Conservation (phyloP, 139 green algal species). For the Eudorina sp. region DNA sequence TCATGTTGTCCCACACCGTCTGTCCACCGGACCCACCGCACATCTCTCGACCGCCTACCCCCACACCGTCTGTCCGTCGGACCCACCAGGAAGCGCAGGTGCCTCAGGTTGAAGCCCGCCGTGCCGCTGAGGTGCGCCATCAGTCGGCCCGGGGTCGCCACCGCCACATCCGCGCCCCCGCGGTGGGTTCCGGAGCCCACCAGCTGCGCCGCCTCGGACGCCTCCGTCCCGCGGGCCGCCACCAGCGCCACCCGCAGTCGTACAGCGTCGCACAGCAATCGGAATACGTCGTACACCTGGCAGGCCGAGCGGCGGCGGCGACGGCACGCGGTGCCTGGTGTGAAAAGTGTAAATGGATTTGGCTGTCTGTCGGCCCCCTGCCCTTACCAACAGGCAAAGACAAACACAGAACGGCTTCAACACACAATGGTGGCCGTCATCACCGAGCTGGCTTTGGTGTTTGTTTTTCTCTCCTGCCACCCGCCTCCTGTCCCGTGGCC, state of each 20-base stretch:
- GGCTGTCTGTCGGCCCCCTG: too few relatives aligned
- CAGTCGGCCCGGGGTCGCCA: conserved; percentile 87
- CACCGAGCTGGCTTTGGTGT: too few relatives aligned
- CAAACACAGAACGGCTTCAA: too few relatives aligned
- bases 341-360: too few relatives aligned
- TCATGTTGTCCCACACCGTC: too few relatives aligned
- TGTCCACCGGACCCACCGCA: too few relatives aligned
- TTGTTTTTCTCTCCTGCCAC: too few relatives aligned
- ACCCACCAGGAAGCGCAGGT: conserved; percentile 78
- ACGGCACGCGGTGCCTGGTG: neutral
- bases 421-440: too few relatives aligned
- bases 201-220: conserved; percentile 64
- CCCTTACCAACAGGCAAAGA: too few relatives aligned
- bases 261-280: conserved; percentile 64
- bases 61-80: neutral
- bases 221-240: conserved; percentile 61
- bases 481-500: too few relatives aligned
- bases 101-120: conserved; percentile 63
- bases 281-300: conserved; percentile 84
- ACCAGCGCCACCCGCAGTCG: conserved; percentile 72
- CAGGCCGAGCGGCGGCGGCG: neutral
- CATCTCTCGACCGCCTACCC: neutral
- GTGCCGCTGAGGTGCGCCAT: conserved; percentile 79
- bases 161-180: conserved; percentile 58
- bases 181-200: neutral